Conservation (phyloP, 2,329 filamentous ascomycete genomes). For the Hypoxylon rubiginosum region DNA sequence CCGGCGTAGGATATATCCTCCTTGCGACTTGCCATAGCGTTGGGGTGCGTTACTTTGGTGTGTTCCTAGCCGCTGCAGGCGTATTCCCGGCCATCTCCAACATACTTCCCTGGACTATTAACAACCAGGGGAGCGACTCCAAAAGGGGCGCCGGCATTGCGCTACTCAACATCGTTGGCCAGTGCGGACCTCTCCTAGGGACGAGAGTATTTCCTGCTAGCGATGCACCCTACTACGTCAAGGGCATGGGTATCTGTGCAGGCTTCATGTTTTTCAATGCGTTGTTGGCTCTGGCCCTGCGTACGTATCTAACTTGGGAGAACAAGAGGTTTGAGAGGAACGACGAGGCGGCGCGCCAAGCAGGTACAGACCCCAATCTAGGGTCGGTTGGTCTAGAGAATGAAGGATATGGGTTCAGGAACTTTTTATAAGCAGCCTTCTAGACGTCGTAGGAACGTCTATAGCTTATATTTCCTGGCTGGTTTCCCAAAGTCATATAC, state of each 20-base stretch:
- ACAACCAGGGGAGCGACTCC: conserved; percentile 78
- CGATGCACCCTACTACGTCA: conserved; percentile 55
- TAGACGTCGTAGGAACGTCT: background rate
- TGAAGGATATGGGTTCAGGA: conserved; percentile 46
- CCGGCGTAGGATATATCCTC: conserved; percentile 73
- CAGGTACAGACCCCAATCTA: conserved; percentile 31
- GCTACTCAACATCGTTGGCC: conserved; percentile 70
- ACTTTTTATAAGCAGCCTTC: conserved; percentile 38
- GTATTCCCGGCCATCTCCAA: conserved; percentile 78
- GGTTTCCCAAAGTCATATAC: background rate
- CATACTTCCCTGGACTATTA: conserved; percentile 75
- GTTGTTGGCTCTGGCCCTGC: conserved; percentile 51
- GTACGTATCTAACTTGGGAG: conserved; percentile 52
- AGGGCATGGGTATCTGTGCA: conserved; percentile 57
- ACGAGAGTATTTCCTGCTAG: conserved; percentile 71
- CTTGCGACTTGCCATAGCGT: conserved; percentile 66
- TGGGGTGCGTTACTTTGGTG: conserved; percentile 57
- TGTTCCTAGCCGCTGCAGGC: conserved; percentile 67
- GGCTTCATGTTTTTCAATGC: conserved; percentile 60
- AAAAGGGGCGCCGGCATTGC: conserved; percentile 74
- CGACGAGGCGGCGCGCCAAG: conserved; percentile 46
- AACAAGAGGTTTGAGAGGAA: conserved; percentile 52
- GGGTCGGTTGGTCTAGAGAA: conserved; percentile 37
- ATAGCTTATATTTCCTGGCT: background rate
- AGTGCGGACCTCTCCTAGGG: conserved; percentile 73